Conservation (phyloP, 1,284 basidiomycete genomes). For the Ganoderma sinense region DNA sequence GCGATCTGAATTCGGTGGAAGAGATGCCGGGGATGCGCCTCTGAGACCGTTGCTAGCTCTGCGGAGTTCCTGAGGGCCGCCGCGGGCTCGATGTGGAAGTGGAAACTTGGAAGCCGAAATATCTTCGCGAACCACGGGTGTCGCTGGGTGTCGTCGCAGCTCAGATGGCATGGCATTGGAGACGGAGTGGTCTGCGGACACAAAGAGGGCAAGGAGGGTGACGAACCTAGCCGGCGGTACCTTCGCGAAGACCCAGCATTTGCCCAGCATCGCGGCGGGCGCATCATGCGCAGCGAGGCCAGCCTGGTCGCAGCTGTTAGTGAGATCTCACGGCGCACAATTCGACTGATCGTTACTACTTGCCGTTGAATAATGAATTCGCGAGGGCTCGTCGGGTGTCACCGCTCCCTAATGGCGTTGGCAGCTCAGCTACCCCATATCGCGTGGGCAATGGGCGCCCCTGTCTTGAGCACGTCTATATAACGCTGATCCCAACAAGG, state of each 20-base stretch:
- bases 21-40: background rate
- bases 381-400: background rate
- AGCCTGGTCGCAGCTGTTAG: constrained; percentile 8
- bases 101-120: background rate
- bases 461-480: background rate
- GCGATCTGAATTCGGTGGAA: background rate
- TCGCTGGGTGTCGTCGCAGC: background rate
- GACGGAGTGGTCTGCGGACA: background rate
- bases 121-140: background rate
- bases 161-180: background rate
- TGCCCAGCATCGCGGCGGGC: constrained; percentile 11
- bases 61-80: background rate
- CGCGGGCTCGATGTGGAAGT: background rate
- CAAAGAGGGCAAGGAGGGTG: background rate
- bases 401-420: background rate
- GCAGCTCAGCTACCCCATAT: background rate
- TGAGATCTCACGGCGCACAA: background rate
- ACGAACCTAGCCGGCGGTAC: background rate
- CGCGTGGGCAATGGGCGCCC: background rate
- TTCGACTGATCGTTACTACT: constrained; percentile 4
- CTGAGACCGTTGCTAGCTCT: background rate
- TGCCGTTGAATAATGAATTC: background rate
- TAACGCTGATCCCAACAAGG: background rate
- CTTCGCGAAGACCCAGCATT: constrained; percentile 8
- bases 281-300: constrained; percentile 15